phyloP scores from a whole-genome alignment of 768 basidiomycete species.

The Russula brevipes region DNA sequence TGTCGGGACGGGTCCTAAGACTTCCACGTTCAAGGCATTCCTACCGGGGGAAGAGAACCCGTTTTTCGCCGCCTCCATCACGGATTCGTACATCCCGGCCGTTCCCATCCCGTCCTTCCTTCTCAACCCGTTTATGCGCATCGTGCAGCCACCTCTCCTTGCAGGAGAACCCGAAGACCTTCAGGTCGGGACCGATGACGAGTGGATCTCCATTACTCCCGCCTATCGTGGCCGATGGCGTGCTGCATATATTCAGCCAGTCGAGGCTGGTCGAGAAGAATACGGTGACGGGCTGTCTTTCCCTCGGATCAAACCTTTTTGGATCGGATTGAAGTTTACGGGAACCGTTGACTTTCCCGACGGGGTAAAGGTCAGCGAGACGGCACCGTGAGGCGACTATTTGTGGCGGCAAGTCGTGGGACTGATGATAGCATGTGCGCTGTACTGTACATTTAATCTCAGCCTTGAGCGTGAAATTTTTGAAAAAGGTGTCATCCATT shows the following conservation, averaged over 20 bases:
- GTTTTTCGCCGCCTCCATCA: conserved; percentile 19
- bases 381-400: not conserved
- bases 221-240: conserved; percentile 10
- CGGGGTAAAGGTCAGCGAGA: not conserved
- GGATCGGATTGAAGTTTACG: conserved; percentile 18
- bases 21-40: not conserved
- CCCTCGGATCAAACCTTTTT: conserved; percentile 3
- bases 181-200: not conserved
- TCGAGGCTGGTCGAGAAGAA: not conserved
- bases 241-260: conserved; percentile 12
- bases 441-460: too few relatives aligned
- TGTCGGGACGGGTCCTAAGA: not conserved
- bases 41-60: conserved; percentile 7
- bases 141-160: conserved; percentile 16
- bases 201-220: conserved; percentile 16
- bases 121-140: not conserved
- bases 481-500: too few relatives aligned
- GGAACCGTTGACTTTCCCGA: not conserved
- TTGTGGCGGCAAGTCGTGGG: not conserved
- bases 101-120: conserved; percentile 8
- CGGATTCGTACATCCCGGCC: conserved; percentile 13
- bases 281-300: conserved; percentile 19
- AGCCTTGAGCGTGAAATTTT: too few relatives aligned
- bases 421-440: not conserved
- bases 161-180: not conserved